These are phyloP conservation scores for Pelargonium nanum DNA, from an alignment of 345 rosid species.

Conservation along the genomic window DNA sequence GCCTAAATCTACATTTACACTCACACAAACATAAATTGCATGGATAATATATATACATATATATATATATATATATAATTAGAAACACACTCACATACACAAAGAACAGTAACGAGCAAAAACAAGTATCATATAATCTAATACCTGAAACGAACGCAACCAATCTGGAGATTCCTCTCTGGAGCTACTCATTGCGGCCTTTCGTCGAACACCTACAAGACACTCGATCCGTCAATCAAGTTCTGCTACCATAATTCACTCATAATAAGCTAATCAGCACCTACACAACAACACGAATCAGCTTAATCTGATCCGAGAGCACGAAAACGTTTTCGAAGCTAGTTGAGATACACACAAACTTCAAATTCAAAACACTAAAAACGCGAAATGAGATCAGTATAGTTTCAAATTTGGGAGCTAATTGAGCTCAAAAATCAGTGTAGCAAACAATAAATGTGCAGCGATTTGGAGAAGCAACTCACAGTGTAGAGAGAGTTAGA, in stretches of 20 bases:
- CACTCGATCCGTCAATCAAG: neutral
- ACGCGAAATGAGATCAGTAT: no score
- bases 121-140: neutral
- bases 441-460: neutral
- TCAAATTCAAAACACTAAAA: no score
- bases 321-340: no score
- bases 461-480: neutral
- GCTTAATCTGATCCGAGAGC: no score
- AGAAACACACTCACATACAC: neutral
- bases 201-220: neutral
- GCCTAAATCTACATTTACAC: no score
- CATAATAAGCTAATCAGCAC: neutral
- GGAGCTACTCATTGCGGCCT: conserved; percentile 43
- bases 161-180: conserved; percentile 79
- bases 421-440: neutral
- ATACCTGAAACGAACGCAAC: conserved; percentile 64
- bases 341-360: no score
- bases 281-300: no score
- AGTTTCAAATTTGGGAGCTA: neutral
- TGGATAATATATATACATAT: no score
- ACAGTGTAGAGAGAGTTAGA: neutral
- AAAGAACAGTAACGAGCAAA: neutral
- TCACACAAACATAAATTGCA: no score
- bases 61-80: no score
- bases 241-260: neutral